Evolutionary conservation across 345 rosid genomes (phyloP), one percentile per base, ranked within the genome.

Genomic region (Cardamine occulta): DNA sequence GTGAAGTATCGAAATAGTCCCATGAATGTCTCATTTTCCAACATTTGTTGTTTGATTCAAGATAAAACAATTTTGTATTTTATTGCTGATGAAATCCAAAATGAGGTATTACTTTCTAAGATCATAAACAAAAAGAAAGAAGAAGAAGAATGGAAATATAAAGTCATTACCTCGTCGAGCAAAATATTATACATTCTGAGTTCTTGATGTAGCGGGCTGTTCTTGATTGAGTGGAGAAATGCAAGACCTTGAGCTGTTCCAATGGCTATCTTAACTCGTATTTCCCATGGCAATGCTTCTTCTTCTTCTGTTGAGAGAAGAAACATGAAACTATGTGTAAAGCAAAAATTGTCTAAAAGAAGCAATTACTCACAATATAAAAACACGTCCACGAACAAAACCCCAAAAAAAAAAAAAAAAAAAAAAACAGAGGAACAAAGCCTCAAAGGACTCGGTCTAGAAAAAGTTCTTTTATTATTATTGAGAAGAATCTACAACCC

Each of bases 181-280:
- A 73, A 28, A 40, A 73, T 53, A 47, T 64, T 73, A 14, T 64
- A 24, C 70, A 55, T 73, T 24, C 40, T 19, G 34, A 73, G 44
- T 40, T 64, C 48, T 17, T 11, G 45, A 45, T 54, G 7, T 39
- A 73, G 15, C 8, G 26, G 8, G 14, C 12, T 9, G 13, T 42
- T 52, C 24, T 44, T 65, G 55, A 55, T 32, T 23, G 63, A 42
- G 47, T 73, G 71, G 17, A 74, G 57, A 74, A 55, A 74, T 6
- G 26, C 47, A 40, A 74, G 9, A 29, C 15, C 77, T 42, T 64
- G 17, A 14, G 71, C 77, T 64, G 12, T n/a, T 40, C 45, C 65
- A 18, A 39, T 42, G 35, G 77, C 77, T 40, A 74, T 74, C 57
- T 74, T 64, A 54, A 73, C 9, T 5, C 71, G 42, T 55, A 17